Base-by-base conservation (phyloP, 108 stramenopile species). In the Seminavis robusta region DNA sequence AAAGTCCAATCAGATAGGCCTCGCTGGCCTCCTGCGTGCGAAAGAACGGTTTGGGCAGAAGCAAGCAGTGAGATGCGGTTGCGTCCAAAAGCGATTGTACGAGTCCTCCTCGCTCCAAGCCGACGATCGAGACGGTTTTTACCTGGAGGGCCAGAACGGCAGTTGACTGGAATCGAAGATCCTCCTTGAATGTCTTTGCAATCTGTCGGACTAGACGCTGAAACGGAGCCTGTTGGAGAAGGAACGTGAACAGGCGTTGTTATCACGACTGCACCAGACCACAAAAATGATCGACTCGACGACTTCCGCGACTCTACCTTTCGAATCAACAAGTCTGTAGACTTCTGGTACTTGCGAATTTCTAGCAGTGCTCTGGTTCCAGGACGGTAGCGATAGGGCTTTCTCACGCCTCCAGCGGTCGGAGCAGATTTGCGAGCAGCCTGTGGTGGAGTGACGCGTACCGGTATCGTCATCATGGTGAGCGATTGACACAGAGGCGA, bases 321-420 rank as follows among this genome's bases (percentile, higher is more conserved):
- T 56, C 92, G 90, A 80, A 95, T 89, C 38, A 95, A 74, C 11
- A 95, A 83, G 69, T 94, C 92, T 15, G 92, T 94, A 28, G 84
- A 84, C 83, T 92, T 94, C 73, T 95, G 95, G 76, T 91, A 95
- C 47, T 86, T 77, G 69, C 95, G 88, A 57, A 96, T 96, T 73
- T 90, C 82, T 56, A 82, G 81, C 33, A 90, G 77, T 63, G 88
- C 88, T 29, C 86, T 82, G 41, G 88, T 90, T 54, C 84, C 88
- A 33, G 84, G 88, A 42, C 88, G 82, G 74, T 86, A 90, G 42
- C 88, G 68, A 72, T 86, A 84, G 27, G 83, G 81, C 67, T 86
- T 90, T 80, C 86, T 86, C 58, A 90, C 89, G 39, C 89, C 89
- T 70, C 89, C 89, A 61, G 89, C 83, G 47, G 89, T 86, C 27